Evolutionary conservation across 176 grass and related monocot species (phyloP), one percentile per base, ranked within the genome.

Genomic region (Avena sativa): DNA sequence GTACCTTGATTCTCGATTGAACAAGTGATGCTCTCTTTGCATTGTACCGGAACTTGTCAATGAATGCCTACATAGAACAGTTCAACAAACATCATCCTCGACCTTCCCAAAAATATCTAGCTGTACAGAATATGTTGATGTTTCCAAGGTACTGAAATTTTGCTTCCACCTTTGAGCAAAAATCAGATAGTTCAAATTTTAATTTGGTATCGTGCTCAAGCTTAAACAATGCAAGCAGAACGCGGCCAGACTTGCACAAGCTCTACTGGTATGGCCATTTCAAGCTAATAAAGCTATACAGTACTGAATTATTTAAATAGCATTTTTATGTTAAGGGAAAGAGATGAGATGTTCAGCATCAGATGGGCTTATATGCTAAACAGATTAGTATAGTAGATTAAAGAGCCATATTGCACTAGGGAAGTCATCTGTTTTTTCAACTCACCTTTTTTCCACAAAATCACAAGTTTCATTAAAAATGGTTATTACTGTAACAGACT

Each of bases 1-100:
- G 43, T 79, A 97, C 95, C 95, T 95, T 97, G 83, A 95, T 97
- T 95, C 95, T 97, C 44, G 93, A 97, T 85, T 97, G 95, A 93
- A 97, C 95, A 95, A 97, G 93, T 26, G 93, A 95, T 81, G 95
- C 95, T 57, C 95, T 84, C 87, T 97, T 97, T 84, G 95, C 95
- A 87, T 95, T 97, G 87, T 95, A 98, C 2, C 93, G 82, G 64
- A 98, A 98, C 75, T 98, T 98, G 83, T 98, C 96, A 80, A 96
- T 98, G 68, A 98, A 96, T 75, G 82, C 87, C 96, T 98, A 76
- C 91, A 91, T 8, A 86, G 65, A 50, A 60, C 3, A 84, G 74
- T 91, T 38, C 26, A 79, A 53, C 48, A 84, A 88, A 50, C 14
- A 13, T 81, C 50, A 70, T 3, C 13, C 15, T 67, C 58, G 36